Conservation (phyloP, 164 flowering plant genomes). For the Tetrastigma voinierianum region DNA sequence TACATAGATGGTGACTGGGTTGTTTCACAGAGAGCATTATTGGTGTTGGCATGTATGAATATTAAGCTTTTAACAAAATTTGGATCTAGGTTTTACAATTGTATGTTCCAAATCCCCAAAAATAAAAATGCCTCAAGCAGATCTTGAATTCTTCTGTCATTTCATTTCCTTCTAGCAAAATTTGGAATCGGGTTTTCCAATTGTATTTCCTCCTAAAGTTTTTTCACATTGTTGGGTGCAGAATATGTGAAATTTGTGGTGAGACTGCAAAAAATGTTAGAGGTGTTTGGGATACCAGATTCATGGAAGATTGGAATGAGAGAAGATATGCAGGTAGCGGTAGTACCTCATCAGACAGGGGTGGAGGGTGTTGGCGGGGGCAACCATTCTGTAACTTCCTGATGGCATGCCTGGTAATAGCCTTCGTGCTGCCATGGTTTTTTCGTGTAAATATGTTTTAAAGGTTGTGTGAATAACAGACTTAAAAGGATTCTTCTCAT, state of each 20-base stretch:
- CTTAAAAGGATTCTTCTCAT: not conserved
- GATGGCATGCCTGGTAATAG: slow-evolving; percentile 54
- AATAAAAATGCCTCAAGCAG: not conserved
- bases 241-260: slow-evolving; percentile 75
- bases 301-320: slow-evolving; percentile 64
- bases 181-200: not conserved
- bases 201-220: not conserved
- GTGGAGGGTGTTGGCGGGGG: slow-evolving; percentile 48
- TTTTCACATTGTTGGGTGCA: slow-evolving; percentile 23
- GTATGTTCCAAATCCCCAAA: no score
- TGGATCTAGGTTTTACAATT: no score
- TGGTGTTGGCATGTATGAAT: no score
- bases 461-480: slow-evolving; percentile 4
- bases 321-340: slow-evolving; percentile 9
- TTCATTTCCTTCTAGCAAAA: not conserved
- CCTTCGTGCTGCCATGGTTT: slow-evolving; percentile 63
- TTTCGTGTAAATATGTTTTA: slow-evolving; percentile 50
- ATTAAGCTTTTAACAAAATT: no score
- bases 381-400: slow-evolving; percentile 65
- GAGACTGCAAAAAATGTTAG: slow-evolving; percentile 55
- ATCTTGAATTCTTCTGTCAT: not conserved
- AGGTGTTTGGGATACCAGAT: slow-evolving; percentile 41
- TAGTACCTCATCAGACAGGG: slow-evolving; percentile 21
- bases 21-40: no score
- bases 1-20: no score